Conservation (phyloP, 2,329 filamentous ascomycete genomes). For the Nothophoma quercina region DNA sequence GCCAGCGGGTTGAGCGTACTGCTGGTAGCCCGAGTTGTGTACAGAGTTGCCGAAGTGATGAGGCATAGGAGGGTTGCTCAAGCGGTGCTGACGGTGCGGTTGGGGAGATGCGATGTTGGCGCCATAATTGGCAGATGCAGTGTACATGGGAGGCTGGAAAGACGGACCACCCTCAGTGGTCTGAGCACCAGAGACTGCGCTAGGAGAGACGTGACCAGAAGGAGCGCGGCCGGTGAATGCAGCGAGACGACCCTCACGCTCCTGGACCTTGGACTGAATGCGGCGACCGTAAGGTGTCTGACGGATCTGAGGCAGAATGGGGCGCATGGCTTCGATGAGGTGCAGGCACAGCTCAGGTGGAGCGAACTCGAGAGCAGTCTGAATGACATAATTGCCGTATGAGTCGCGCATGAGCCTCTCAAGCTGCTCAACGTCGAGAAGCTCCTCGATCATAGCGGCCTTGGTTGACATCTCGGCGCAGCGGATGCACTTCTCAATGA, state of each 20-base stretch:
- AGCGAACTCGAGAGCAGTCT: conserved; percentile 72
- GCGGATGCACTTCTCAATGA: conserved; percentile 91
- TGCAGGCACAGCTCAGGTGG: conserved; percentile 52
- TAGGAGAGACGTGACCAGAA: conserved; percentile 42
- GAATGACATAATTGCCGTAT: conserved; percentile 97
- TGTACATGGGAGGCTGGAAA: conserved; percentile 46
- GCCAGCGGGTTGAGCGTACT: conserved; percentile 51
- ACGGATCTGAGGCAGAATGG: conserved; percentile 82
- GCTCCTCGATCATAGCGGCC: conserved; percentile 84
- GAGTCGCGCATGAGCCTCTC: conserved; percentile 89
- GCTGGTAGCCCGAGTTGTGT: conserved; percentile 51
- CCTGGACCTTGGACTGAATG: conserved; percentile 85
- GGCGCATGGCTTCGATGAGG: conserved; percentile 84
- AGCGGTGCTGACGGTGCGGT: conserved; percentile 46
- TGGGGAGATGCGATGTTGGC: conserved; percentile 46
- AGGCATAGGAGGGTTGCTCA: conserved; percentile 49
- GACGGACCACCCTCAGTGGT: conserved; percentile 29
- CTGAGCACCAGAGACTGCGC: conserved; percentile 31
- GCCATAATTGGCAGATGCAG: conserved; percentile 45
- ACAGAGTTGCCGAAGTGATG: conserved; percentile 48
- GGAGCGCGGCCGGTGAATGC: conserved; percentile 41
- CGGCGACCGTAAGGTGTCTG: conserved; percentile 94
- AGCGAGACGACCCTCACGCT: conserved; percentile 55
- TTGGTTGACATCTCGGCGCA: conserved; percentile 78
- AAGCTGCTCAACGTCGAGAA: conserved; percentile 76